phyloP scores from a whole-genome alignment of 2,329 filamentous ascomycete genomes.

The Biscogniauxia sp. region DNA sequence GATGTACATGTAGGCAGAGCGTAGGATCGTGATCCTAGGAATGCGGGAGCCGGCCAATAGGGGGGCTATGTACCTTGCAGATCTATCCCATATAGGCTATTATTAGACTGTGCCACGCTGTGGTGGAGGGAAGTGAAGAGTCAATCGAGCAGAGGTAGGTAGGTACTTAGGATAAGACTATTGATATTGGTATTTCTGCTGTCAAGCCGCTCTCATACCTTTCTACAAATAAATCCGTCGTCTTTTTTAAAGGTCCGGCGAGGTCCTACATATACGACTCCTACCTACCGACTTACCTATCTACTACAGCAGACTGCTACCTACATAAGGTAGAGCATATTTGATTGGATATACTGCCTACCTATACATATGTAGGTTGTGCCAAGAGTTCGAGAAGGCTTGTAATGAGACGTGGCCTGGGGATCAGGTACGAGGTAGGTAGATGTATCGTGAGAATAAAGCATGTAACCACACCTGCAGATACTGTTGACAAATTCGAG shows the following conservation, averaged over 20 bases:
- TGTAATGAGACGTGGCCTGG: too few species aligned
- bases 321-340: too few species aligned
- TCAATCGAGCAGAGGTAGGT: neutral
- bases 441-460: too few species aligned
- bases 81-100: neutral
- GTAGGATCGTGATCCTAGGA: neutral
- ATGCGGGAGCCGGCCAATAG: neutral
- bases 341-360: too few species aligned
- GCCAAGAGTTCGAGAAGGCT: too few species aligned
- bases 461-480: too few species aligned
- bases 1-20: neutral
- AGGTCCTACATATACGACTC: too few species aligned
- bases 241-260: neutral
- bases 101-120: neutral
- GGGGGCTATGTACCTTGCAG: neutral
- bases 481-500: too few species aligned
- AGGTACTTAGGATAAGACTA: neutral
- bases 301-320: too few species aligned
- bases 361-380: too few species aligned
- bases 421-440: too few species aligned
- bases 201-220: neutral
- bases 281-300: too few species aligned
- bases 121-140: neutral
- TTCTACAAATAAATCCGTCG: neutral
- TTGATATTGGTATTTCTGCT: neutral